Base-by-base conservation (phyloP, 2,329 filamentous ascomycete species). In the Penicillium paneum region DNA sequence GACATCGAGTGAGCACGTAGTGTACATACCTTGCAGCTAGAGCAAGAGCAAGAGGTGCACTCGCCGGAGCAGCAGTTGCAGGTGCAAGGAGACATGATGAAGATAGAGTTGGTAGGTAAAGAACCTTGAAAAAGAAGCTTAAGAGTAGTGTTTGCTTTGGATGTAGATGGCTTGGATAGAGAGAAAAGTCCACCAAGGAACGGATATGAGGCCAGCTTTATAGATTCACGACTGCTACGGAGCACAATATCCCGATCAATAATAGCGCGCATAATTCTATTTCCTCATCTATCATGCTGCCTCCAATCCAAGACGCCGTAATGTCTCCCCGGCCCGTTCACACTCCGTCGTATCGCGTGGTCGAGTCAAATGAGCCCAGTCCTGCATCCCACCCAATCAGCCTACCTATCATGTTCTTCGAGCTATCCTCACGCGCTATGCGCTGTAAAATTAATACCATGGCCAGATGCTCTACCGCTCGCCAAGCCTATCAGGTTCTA, bases 21-120 rank as follows among this genome's bases (percentile, higher is more conserved):
- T 19, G 34, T 24, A 48, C 71, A 59, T 68, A 75, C 74, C 39
- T 44, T 63, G 73, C 74, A 76, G 61, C 51, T 62, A 48, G 28
- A 50, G 71, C 73, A 76, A 45, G 70, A 67, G 71, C 73, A 76
- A 50, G 65, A 66, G 61, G 67, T 69, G 71, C 73, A 75, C 52
- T 69, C 57, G 60, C 71, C 70, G 10, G 54, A 55, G 58, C 72
- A 75, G 70, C 69, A 70, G 70, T 68, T 72, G 71, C 74, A 76
- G 46, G 54, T 45, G 67, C 72, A 75, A 67, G 73, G 72, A 70
- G 64, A 65, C 73, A 75, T 76, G 50, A 60, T 73, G 67, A 61
- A 60, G 60, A 60, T 61, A 61, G 48, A 52, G 53, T 54, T 44
- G 54, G 38, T 54, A 43, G 57, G 55, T 26, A 43, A 51, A 46